These are phyloP conservation scores for Schoenoplectus triqueter DNA, from an alignment of 202 grass and related monocot species.

Conservation along the genomic window DNA sequence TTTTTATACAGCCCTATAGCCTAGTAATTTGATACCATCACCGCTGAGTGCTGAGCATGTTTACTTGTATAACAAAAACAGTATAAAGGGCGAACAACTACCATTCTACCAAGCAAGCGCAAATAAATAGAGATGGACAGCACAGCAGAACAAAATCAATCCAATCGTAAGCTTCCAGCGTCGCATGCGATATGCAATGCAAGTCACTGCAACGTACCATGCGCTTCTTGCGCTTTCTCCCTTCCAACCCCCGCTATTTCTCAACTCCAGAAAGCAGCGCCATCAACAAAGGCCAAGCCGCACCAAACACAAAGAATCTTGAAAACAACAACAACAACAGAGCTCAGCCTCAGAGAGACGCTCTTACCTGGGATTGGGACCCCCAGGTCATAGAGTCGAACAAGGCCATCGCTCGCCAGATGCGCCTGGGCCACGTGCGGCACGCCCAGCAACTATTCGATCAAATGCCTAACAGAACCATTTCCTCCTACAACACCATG, in stretches of 20 bases:
- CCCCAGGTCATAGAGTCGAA: slow-evolving; percentile 65
- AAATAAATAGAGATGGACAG: too few relatives aligned
- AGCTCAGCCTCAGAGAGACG: background rate
- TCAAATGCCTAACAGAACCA: slow-evolving; percentile 61
- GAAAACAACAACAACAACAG: background rate
- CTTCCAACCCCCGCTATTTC: background rate
- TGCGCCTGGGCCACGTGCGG: slow-evolving; percentile 59
- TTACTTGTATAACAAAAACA: too few relatives aligned
- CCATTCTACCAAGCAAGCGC: too few relatives aligned
- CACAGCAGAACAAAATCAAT: too few relatives aligned
- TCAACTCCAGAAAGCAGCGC: background rate
- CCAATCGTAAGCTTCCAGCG: too few relatives aligned
- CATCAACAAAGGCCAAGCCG: background rate
- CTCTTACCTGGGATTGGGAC: slow-evolving; percentile 35
- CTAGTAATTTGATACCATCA: too few relatives aligned
- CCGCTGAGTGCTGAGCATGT: too few relatives aligned
- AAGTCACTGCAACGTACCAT: background rate
- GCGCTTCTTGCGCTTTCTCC: slow-evolving; percentile 20
- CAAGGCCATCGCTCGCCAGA: slow-evolving; percentile 72
- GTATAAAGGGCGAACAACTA: too few relatives aligned
- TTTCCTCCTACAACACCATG: slow-evolving; percentile 67
- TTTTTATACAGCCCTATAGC: too few relatives aligned
- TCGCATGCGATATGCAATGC: too few relatives aligned
- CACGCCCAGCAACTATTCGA: slow-evolving; percentile 66
- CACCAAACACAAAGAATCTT: background rate